phyloP scores from a whole-genome alignment of 2,329 filamentous ascomycete genomes.

The Epichloe typhina region DNA sequence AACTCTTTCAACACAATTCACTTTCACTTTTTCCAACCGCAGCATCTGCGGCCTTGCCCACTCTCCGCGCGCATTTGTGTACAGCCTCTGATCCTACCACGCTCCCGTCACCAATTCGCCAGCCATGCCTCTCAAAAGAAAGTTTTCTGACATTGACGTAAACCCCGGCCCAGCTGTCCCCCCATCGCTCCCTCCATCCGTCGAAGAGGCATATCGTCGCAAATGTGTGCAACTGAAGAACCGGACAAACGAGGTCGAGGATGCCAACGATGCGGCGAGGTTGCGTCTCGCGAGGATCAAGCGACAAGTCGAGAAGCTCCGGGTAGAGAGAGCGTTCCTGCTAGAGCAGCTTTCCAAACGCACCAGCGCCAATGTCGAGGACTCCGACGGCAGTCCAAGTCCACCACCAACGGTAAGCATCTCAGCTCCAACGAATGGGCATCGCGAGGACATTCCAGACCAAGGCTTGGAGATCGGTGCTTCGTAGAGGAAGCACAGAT shows the following conservation, averaged over 20 bases:
- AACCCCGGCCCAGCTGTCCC: constrained; percentile 30
- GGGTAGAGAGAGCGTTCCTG: constrained; percentile 68
- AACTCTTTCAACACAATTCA: too few relatives aligned
- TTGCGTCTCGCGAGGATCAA: constrained; percentile 67
- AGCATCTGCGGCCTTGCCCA: too few relatives aligned
- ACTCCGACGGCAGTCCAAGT: constrained; percentile 67
- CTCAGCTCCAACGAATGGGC: not conserved
- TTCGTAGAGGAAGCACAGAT: too few relatives aligned
- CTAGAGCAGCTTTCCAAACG: constrained; percentile 61
- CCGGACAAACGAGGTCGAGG: constrained; percentile 81
- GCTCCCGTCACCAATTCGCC: not conserved
- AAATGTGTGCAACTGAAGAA: constrained; percentile 95
- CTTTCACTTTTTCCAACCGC: not conserved
- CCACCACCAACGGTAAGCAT: constrained; percentile 60
- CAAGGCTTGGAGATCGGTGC: too few relatives aligned
- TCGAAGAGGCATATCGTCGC: constrained; percentile 88
- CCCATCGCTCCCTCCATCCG: constrained; percentile 64
- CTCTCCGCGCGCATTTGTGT: not conserved
- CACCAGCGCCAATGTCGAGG: constrained; percentile 61
- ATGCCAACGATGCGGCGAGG: constrained; percentile 74
- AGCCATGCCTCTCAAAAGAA: constrained; percentile 24
- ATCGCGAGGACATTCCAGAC: too few relatives aligned
- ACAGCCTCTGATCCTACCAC: not conserved
- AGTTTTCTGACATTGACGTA: constrained; percentile 22
- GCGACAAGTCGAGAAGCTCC: constrained; percentile 81